Evolutionary conservation across 2,329 filamentous ascomycete species (phyloP).

Genomic region (Botrytis aclada): DNA sequence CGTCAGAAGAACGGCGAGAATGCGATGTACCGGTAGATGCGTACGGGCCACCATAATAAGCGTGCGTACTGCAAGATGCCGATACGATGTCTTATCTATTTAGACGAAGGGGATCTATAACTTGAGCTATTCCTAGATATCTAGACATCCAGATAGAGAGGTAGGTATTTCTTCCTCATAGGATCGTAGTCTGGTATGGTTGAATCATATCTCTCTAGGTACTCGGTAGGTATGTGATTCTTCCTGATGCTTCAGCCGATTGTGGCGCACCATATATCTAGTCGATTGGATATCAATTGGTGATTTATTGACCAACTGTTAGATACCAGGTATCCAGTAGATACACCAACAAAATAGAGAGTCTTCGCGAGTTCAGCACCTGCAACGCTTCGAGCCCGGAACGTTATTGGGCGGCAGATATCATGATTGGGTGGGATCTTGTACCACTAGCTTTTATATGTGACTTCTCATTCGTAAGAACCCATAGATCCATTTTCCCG

Average conservation of each 20-base stretch:
- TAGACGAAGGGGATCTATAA: not conserved
- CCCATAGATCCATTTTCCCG: not conserved
- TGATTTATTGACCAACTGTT: constrained; percentile 3
- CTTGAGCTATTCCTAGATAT: not conserved
- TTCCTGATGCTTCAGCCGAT: not conserved
- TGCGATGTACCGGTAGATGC: not conserved
- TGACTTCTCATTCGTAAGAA: not conserved
- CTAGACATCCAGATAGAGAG: not conserved
- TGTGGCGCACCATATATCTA: not conserved
- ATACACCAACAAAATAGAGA: not conserved
- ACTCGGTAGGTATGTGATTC: not conserved
- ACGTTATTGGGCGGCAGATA: not conserved
- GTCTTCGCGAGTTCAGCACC: not conserved
- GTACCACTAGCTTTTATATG: not conserved
- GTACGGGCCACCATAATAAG: not conserved
- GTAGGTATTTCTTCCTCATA: not conserved
- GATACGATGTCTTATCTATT: not conserved
- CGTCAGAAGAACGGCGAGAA: not conserved
- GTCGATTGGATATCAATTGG: not conserved
- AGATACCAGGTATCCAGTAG: not conserved
- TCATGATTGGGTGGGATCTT: not conserved
- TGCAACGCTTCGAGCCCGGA: not conserved
- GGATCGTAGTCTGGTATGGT: not conserved
- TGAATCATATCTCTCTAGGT: not conserved
- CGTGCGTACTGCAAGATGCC: not conserved